Percentiles rank a stretch among this genome's conserved stretches.
phyloP scores from a whole-genome alignment of 1,284 basidiomycete species.

The Taiwanofungus camphoratus region DNA sequence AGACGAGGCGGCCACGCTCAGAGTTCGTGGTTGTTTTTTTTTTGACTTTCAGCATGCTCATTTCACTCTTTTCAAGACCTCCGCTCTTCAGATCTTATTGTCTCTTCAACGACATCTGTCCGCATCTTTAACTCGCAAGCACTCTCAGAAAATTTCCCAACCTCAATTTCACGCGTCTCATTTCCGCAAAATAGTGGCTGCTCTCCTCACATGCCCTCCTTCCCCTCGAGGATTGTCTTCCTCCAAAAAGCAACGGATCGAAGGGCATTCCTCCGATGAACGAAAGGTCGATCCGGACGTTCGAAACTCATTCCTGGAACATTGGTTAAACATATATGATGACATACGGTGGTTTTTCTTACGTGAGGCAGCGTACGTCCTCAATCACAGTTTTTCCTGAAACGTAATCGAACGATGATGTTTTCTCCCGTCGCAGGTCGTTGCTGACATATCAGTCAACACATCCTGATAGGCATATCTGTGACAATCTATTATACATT shows the following conservation, averaged over 20 bases:
- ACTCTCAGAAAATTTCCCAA: slow-evolving; percentile 19
- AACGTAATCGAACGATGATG: slow-evolving; percentile 13
- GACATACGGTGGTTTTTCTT: slow-evolving; percentile 95
- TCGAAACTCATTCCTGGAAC: slow-evolving; percentile 56
- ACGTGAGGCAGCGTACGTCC: slow-evolving; percentile 70
- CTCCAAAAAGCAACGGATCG: slow-evolving; percentile 19
- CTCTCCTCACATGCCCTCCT: slow-evolving; percentile 56
- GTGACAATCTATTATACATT: slow-evolving; percentile 67
- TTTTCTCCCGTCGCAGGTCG: slow-evolving; percentile 17
- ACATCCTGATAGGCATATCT: slow-evolving; percentile 36
- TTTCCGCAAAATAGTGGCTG: slow-evolving; percentile 60
- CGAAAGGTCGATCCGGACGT: slow-evolving; percentile 56
- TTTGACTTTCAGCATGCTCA: neutral
- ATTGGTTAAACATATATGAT: slow-evolving; percentile 77
- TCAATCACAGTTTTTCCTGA: slow-evolving; percentile 4
- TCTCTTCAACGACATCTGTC: slow-evolving; percentile 79
- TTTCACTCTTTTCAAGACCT: slow-evolving; percentile 43
- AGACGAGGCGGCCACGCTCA: slow-evolving; percentile 62
- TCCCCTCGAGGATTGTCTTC: slow-evolving; percentile 35
- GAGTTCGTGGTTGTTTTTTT: slow-evolving; percentile 48
- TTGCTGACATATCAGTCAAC: slow-evolving; percentile 17
- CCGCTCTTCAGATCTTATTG: slow-evolving; percentile 74
- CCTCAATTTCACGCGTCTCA: slow-evolving; percentile 68
- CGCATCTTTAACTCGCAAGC: slow-evolving; percentile 21
- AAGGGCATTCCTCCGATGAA: slow-evolving; percentile 21